Percentiles rank a stretch among this genome's conserved stretches.
These are phyloP conservation scores for Viola odorata DNA, from an alignment of 345 rosid species.

Conservation along the genomic window DNA sequence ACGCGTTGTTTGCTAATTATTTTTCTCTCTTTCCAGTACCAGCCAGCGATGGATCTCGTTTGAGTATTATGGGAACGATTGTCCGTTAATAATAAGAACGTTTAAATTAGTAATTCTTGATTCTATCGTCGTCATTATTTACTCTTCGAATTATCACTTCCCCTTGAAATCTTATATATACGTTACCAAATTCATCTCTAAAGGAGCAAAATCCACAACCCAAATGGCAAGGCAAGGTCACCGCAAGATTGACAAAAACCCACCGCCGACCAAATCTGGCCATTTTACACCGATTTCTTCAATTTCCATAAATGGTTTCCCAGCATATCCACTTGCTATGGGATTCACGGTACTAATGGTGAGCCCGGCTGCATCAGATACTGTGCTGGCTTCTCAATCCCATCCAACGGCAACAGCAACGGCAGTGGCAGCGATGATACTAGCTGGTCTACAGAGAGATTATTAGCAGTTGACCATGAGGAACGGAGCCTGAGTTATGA, in stretches of 20 bases:
- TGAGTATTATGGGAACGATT: too few species aligned
- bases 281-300: conserved; percentile 49
- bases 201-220: conserved; percentile 21
- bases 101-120: too few species aligned
- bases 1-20: too few species aligned
- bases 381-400: conserved; percentile 42
- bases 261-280: conserved; percentile 44
- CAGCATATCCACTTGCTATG: conserved; percentile 31
- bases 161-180: too few species aligned
- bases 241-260: conserved; percentile 30
- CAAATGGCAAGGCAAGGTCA: conserved; percentile 49
- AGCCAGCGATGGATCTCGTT: too few species aligned
- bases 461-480: conserved; percentile 35
- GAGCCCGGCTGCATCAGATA: conserved; percentile 53
- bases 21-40: too few species aligned
- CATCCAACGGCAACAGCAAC: conserved; percentile 1
- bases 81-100: too few species aligned
- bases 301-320: conserved; percentile 46
- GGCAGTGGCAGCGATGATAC: neutral
- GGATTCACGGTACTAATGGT: conserved; percentile 50
- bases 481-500: conserved; percentile 34
- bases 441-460: conserved; percentile 52
- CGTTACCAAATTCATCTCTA: too few species aligned
- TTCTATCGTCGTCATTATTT: too few species aligned
- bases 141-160: too few species aligned